Evolutionary conservation across 257 asterid species (phyloP).

Genomic region (Gynochthodes officinalis): DNA sequence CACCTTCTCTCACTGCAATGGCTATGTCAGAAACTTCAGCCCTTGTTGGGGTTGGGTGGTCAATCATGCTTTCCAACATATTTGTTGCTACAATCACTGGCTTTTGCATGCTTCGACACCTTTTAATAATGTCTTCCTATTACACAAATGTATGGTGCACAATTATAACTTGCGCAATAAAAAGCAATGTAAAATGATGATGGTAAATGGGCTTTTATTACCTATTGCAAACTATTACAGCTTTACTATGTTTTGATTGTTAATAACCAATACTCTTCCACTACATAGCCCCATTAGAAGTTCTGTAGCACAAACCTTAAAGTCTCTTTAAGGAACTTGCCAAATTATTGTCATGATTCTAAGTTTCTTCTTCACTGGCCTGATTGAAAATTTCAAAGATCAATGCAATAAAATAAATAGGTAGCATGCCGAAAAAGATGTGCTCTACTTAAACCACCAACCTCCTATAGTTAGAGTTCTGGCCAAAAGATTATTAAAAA

Average conservation of each 20-base stretch:
- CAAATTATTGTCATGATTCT: background rate
- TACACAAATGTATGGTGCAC: no score
- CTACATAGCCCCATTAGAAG: background rate
- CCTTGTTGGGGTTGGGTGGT: constrained; percentile 97
- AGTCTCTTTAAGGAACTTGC: background rate
- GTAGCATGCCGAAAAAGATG: background rate
- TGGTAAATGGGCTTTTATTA: background rate
- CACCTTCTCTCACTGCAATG: constrained; percentile 92
- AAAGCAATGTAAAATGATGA: background rate
- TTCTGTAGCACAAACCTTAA: background rate
- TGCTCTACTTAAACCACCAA: background rate
- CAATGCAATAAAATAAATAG: background rate
- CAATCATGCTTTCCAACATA: constrained; percentile 97
- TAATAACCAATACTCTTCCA: background rate
- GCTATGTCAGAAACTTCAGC: constrained; percentile 99
- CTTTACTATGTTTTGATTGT: background rate
- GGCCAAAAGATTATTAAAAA: background rate
- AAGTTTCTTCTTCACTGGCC: background rate
- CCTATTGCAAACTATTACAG: background rate
- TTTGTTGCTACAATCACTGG: constrained; percentile 98
- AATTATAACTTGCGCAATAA: background rate
- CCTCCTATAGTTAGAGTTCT: background rate
- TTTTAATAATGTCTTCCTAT: constrained; percentile 87
- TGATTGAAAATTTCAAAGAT: background rate
- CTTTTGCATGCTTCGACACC: constrained; percentile 84